phyloP scores from a whole-genome alignment of 805 yeast genomes.

The Lipomyces chichibuensis region DNA sequence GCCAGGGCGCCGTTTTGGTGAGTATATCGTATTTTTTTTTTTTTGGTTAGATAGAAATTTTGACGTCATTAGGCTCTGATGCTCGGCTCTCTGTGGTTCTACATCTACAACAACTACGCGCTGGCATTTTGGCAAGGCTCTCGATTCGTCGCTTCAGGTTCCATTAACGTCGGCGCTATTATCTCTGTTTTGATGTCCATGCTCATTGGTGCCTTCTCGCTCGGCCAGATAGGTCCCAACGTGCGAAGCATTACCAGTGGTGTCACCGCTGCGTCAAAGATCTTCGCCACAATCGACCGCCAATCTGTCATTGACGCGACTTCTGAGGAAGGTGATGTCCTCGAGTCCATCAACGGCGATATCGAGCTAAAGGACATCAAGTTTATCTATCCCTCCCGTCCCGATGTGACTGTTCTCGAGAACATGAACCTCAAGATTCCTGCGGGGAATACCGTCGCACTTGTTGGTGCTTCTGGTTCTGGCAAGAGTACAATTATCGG shows the following conservation, averaged over 20 bases:
- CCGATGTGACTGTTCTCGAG: conserved; percentile 78
- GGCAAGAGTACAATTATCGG: conserved; percentile 91
- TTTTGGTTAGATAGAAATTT: no score
- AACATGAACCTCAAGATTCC: conserved; percentile 78
- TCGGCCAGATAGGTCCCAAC: conserved; percentile 48
- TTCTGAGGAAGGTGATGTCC: conserved; percentile 36
- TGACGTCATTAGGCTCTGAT: conserved; percentile 37
- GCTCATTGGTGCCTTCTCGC: conserved; percentile 45
- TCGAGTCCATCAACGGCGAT: conserved; percentile 54
- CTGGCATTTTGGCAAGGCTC: conserved; percentile 52
- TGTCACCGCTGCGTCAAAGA: conserved; percentile 45
- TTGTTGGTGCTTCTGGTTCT: conserved; percentile 94
- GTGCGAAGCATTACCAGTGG: conserved; percentile 46
- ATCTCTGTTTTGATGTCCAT: conserved; percentile 42
- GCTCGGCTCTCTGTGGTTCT: conserved; percentile 47
- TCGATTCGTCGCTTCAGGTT: conserved; percentile 44
- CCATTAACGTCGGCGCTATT: conserved; percentile 43
- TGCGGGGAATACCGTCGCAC: conserved; percentile 88
- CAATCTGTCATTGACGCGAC: conserved; percentile 45
- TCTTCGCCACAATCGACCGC: conserved; percentile 49
- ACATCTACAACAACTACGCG: conserved; percentile 73
- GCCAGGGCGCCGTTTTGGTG: conserved; percentile 35
- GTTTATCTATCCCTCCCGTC: conserved; percentile 78
- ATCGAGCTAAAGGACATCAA: conserved; percentile 80
- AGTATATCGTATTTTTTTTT: no score